A percentile compares a stretch with the other conserved stretches of the same genome.
phyloP scores from a whole-genome alignment of 225 moss, liverwort and hornwort genomes.

The Polytrichum commune region DNA sequence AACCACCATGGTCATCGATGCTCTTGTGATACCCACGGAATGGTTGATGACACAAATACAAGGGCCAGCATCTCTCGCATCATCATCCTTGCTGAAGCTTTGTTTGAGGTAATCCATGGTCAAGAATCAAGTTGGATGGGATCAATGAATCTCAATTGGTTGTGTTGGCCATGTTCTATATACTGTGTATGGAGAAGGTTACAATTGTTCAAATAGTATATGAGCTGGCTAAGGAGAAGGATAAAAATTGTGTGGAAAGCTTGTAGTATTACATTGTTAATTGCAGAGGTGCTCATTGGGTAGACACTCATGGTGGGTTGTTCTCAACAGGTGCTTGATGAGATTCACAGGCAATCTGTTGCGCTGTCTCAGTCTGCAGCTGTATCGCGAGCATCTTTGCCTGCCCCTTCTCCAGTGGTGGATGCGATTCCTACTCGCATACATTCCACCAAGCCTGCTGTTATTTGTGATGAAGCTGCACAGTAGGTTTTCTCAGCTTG shows the following conservation, averaged over 20 bases:
- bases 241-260: no score
- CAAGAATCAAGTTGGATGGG: no score
- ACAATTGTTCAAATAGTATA: no score
- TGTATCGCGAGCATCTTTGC: slow-evolving; percentile 66
- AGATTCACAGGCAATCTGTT: slow-evolving; percentile 89
- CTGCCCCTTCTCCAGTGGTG: slow-evolving; percentile 76
- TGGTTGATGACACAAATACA: slow-evolving; percentile 73
- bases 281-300: no score
- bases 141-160: no score
- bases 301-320: not conserved
- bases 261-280: no score
- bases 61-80: slow-evolving; percentile 94
- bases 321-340: slow-evolving; percentile 73
- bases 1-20: slow-evolving; percentile 73
- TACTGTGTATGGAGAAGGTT: no score
- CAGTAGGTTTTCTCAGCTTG: slow-evolving; percentile 47
- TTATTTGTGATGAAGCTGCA: slow-evolving; percentile 54
- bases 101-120: slow-evolving; percentile 66
- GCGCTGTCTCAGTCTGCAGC: slow-evolving; percentile 77
- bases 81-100: slow-evolving; percentile 94
- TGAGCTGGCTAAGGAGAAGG: no score
- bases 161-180: no score
- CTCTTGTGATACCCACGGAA: slow-evolving; percentile 71
- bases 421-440: slow-evolving; percentile 78
- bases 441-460: slow-evolving; percentile 50